These are phyloP conservation scores for Filosporella fistucella DNA, from an alignment of 495 filamentous ascomycete genomes.

Conservation along the genomic window DNA sequence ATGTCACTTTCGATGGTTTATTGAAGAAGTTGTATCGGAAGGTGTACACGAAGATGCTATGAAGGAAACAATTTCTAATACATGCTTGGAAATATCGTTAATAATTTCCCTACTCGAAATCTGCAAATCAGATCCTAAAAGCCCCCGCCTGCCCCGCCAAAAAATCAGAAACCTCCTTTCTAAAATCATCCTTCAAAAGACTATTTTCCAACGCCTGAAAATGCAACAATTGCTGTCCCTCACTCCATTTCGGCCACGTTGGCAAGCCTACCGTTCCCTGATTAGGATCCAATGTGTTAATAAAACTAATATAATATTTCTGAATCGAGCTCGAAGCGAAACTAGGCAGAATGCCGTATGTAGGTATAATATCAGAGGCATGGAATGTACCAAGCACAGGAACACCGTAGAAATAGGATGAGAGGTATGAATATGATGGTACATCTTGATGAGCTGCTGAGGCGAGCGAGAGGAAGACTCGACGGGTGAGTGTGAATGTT, in stretches of 20 bases:
- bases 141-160: constrained; percentile 36
- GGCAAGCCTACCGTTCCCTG: constrained; percentile 31
- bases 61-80: too few species aligned
- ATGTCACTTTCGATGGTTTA: too few species aligned
- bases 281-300: constrained; percentile 63
- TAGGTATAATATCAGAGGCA: constrained; percentile 43
- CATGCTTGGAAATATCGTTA: too few species aligned
- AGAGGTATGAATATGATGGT: constrained; percentile 63
- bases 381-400: constrained; percentile 73
- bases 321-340: constrained; percentile 51
- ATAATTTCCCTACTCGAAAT: too few species aligned
- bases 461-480: constrained; percentile 38
- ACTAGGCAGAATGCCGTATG: constrained; percentile 7
- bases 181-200: constrained; percentile 57
- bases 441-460: constrained; percentile 61
- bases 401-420: constrained; percentile 59
- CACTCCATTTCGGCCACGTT: constrained; percentile 58
- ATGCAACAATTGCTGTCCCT: constrained; percentile 48
- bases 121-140: constrained; percentile 40
- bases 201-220: constrained; percentile 41
- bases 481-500: constrained; percentile 9
- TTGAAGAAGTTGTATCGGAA: too few species aligned
- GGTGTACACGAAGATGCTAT: too few species aligned
- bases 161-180: constrained; percentile 41
- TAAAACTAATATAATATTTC: constrained; percentile 60